Conservation (phyloP, 2,329 filamentous ascomycete species). For the Nemania bipapillata region DNA sequence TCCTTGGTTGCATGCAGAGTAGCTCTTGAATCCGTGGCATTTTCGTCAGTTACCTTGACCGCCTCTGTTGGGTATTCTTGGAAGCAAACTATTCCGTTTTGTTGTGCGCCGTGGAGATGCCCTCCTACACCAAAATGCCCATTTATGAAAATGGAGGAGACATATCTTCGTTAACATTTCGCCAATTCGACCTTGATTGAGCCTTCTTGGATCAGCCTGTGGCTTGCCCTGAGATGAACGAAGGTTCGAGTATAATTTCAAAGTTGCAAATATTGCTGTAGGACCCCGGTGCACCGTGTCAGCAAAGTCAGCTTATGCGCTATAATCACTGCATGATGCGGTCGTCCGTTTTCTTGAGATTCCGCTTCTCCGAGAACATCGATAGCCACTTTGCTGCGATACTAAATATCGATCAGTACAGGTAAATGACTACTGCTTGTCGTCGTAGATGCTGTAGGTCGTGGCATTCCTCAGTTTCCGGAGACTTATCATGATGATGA, state of each 20-base stretch:
- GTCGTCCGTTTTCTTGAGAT: background rate
- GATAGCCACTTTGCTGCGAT: background rate
- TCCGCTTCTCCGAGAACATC: background rate
- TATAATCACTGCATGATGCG: background rate
- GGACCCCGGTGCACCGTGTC: slow-evolving; percentile 11
- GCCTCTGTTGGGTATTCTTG: slow-evolving; percentile 34
- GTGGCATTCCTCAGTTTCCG: background rate
- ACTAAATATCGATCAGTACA: slow-evolving; percentile 1
- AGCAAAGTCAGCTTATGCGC: slow-evolving; percentile 29
- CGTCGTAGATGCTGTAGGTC: background rate
- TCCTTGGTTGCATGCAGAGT: slow-evolving; percentile 19
- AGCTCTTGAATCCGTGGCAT: slow-evolving; percentile 24
- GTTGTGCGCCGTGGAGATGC: slow-evolving; percentile 32
- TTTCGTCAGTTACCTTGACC: slow-evolving; percentile 26
- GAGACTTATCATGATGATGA: slow-evolving; percentile 7
- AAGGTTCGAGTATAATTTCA: slow-evolving; percentile 24
- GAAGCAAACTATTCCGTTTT: slow-evolving; percentile 27
- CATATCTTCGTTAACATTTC: slow-evolving; percentile 31
- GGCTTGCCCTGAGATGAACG: background rate
- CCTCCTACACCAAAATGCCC: slow-evolving; percentile 22
- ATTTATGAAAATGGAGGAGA: slow-evolving; percentile 27
- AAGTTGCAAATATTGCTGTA: slow-evolving; percentile 4
- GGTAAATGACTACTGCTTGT: background rate
- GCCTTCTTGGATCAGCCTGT: slow-evolving; percentile 6
- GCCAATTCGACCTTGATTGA: slow-evolving; percentile 1